Conservation (phyloP, 1,139 yeast genomes). For the Protomyces inouyei region DNA sequence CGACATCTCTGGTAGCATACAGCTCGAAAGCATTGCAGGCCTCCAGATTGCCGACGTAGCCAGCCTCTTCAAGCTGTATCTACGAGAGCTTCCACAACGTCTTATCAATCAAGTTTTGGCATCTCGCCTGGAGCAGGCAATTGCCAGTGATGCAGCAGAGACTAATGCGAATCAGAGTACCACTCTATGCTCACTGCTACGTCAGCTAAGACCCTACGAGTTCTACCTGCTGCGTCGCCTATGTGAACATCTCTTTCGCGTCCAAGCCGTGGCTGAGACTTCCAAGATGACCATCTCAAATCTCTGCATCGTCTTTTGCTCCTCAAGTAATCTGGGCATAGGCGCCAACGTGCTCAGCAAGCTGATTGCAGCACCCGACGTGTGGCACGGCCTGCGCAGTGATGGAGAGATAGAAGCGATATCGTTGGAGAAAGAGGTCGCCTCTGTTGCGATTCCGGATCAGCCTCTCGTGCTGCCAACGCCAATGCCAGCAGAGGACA, state of each 20-base stretch:
- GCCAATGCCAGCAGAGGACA: background rate
- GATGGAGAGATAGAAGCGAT: background rate
- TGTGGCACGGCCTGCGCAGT: constrained; percentile 12
- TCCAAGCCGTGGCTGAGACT: constrained; percentile 31
- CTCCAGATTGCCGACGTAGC: constrained; percentile 51
- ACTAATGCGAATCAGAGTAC: constrained; percentile 33
- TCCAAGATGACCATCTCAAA: constrained; percentile 36
- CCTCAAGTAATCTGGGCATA: constrained; percentile 29
- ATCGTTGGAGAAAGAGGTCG: background rate
- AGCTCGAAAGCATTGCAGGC: background rate
- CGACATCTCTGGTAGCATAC: constrained; percentile 6
- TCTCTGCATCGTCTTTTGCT: constrained; percentile 37
- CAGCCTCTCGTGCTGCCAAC: background rate
- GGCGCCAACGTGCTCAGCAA: constrained; percentile 13
- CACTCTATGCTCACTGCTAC: constrained; percentile 39
- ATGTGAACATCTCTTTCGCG: constrained; percentile 35
- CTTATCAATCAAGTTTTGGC: constrained; percentile 53
- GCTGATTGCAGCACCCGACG: background rate
- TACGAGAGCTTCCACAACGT: constrained; percentile 50
- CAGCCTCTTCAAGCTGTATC: constrained; percentile 66
- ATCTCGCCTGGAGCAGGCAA: constrained; percentile 45
- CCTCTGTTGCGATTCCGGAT: background rate
- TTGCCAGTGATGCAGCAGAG: constrained; percentile 36
- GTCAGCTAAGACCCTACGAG: constrained; percentile 33
- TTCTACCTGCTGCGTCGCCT: constrained; percentile 37